These are phyloP conservation scores for Cryptosporidium baileyi DNA, from an alignment of 169 alveolate species.

Conservation along the genomic window DNA sequence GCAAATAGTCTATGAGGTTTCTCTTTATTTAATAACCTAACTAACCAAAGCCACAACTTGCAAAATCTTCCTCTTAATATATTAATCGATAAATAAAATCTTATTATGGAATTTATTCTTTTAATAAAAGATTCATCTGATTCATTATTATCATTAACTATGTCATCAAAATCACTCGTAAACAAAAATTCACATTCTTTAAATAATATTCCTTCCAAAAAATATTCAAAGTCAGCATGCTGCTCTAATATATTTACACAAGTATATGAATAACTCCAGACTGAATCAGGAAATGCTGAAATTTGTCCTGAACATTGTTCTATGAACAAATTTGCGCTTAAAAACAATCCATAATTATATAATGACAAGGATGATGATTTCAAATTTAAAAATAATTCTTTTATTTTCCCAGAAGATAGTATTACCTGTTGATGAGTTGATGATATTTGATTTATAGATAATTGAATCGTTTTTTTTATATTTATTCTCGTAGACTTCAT, in stretches of 20 bases:
- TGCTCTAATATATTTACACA: constrained; percentile 24
- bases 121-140: constrained; percentile 26
- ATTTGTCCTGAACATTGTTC: constrained; percentile 57
- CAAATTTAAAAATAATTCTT: constrained; percentile 3
- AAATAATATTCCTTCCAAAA: constrained; percentile 28
- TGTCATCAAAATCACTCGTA: constrained; percentile 21
- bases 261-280: constrained; percentile 63
- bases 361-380: neutral
- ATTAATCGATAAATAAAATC: constrained; percentile 36
- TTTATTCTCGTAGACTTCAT: constrained; percentile 52
- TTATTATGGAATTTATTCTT: constrained; percentile 27
- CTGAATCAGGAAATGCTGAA: constrained; percentile 65
- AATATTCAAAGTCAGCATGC: neutral
- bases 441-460: constrained; percentile 65
- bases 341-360: constrained; percentile 19
- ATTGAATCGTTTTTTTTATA: constrained; percentile 57
- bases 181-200: constrained; percentile 1
- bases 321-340: constrained; percentile 20
- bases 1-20: constrained; percentile 9
- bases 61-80: constrained; percentile 34
- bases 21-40: constrained; percentile 20
- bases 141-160: neutral
- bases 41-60: constrained; percentile 58
- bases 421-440: constrained; percentile 57
- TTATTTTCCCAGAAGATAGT: constrained; percentile 39